Percentiles rank a stretch among this genome's conserved stretches.
Conservation (phyloP, 1,284 basidiomycete species). For the Omphalotus olearius region DNA sequence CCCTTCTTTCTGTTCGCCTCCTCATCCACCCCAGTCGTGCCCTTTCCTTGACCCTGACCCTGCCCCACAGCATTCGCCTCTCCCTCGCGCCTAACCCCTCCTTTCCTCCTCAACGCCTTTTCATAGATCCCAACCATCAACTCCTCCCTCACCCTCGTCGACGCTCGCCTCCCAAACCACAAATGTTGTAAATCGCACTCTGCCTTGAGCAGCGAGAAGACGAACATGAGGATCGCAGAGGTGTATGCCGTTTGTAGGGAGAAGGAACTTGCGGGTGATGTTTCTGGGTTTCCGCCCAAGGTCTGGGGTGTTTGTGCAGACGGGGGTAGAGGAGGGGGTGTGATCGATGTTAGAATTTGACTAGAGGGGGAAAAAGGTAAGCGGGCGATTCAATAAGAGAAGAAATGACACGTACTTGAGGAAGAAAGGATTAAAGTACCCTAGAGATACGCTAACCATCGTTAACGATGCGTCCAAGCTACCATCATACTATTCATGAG, state of each 20-base stretch:
- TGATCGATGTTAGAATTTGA: slow-evolving; percentile 13
- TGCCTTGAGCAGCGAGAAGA: slow-evolving; percentile 54
- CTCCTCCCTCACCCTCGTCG: slow-evolving; percentile 65
- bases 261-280: too few species aligned
- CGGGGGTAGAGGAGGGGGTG: not conserved
- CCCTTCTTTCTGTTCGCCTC: not conserved
- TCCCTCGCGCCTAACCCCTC: slow-evolving; percentile 40
- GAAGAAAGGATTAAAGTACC: slow-evolving; percentile 67
- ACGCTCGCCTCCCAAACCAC: slow-evolving; percentile 70
- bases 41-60: slow-evolving; percentile 24
- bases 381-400: not conserved
- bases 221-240: slow-evolving; percentile 65
- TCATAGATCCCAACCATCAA: slow-evolving; percentile 85
- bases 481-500: not conserved
- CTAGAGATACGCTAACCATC: slow-evolving; percentile 54
- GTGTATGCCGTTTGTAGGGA: slow-evolving; percentile 63
- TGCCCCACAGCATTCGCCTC: not conserved
- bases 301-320: too few species aligned
- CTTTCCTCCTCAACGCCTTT: slow-evolving; percentile 83
- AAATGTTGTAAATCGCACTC: slow-evolving; percentile 74
- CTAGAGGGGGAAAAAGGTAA: not conserved
- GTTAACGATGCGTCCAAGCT: too few species aligned
- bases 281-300: slow-evolving; percentile 20
- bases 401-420: slow-evolving; percentile 39
- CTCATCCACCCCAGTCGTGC: slow-evolving; percentile 33